These are phyloP conservation scores for Tylopilus vinaceipallidus DNA, from an alignment of 768 basidiomycete species.

Conservation along the genomic window DNA sequence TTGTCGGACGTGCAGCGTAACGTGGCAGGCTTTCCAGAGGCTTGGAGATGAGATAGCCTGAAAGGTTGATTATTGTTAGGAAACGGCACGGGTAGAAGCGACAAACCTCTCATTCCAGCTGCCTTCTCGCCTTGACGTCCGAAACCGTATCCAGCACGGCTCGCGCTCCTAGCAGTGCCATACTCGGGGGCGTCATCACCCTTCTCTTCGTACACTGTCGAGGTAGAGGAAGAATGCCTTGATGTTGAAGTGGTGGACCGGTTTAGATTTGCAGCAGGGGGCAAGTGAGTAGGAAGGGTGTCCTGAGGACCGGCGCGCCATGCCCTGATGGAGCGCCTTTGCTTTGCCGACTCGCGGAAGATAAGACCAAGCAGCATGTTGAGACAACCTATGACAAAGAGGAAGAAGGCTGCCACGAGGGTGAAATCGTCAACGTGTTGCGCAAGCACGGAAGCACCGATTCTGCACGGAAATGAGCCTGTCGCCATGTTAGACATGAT, in stretches of 20 bases:
- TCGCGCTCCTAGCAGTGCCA: constrained; percentile 18
- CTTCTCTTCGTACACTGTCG: constrained; percentile 33
- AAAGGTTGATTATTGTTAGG: constrained; percentile 4
- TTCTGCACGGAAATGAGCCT: constrained; percentile 36
- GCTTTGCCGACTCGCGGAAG: constrained; percentile 61
- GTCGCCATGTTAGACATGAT: neutral
- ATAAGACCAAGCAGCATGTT: constrained; percentile 79
- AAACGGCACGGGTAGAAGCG: neutral
- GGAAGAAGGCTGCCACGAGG: constrained; percentile 87
- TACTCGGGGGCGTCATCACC: constrained; percentile 20
- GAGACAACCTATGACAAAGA: constrained; percentile 88
- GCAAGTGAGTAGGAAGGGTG: constrained; percentile 48
- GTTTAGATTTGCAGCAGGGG: constrained; percentile 19
- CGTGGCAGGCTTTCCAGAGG: constrained; percentile 63
- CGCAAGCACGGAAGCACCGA: constrained; percentile 69
- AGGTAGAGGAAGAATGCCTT: constrained; percentile 24
- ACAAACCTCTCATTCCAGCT: constrained; percentile 56
- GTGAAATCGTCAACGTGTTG: constrained; percentile 86
- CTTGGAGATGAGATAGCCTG: constrained; percentile 57
- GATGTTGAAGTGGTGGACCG: constrained; percentile 25
- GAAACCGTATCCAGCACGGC: constrained; percentile 67
- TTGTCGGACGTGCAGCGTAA: constrained; percentile 44
- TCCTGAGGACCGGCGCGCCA: constrained; percentile 57
- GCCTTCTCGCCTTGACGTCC: constrained; percentile 76
- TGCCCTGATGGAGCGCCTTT: constrained; percentile 58